Conservation (phyloP, 2,329 filamentous ascomycete species). For the Grosmannia penicillata region DNA sequence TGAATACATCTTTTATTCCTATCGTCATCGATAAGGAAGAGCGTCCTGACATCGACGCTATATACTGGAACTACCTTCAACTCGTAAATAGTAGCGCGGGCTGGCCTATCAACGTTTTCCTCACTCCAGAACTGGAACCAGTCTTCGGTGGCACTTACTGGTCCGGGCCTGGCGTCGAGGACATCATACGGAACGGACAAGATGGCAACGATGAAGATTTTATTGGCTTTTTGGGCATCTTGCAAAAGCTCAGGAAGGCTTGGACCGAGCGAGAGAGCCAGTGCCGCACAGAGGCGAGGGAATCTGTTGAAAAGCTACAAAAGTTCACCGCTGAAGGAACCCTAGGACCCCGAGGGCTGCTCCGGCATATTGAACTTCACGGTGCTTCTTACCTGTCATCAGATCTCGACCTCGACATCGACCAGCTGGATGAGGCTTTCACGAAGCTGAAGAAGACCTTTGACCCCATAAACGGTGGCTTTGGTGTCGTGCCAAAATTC, state of each 20-base stretch:
- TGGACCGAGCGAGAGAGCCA: slow-evolving; percentile 78
- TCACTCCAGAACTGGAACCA: slow-evolving; percentile 83
- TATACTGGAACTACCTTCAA: slow-evolving; percentile 98
- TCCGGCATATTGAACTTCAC: slow-evolving; percentile 13
- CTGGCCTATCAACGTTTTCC: slow-evolving; percentile 93
- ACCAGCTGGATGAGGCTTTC: slow-evolving; percentile 82
- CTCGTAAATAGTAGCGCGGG: slow-evolving; percentile 81
- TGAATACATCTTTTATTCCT: slow-evolving; percentile 81
- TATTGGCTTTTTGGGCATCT: slow-evolving; percentile 68
- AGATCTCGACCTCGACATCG: slow-evolving; percentile 66
- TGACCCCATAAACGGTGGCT: slow-evolving; percentile 66
- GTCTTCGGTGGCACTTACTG: slow-evolving; percentile 96
- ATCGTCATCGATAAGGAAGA: slow-evolving; percentile 90
- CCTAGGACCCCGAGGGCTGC: slow-evolving; percentile 29
- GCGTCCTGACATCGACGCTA: slow-evolving; percentile 81
- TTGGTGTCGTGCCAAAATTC: slow-evolving; percentile 73
- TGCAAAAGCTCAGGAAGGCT: slow-evolving; percentile 58
- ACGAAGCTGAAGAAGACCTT: slow-evolving; percentile 68
- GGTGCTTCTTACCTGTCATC: slow-evolving; percentile 17
- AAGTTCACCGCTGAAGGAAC: slow-evolving; percentile 85
- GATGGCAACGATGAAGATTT: slow-evolving; percentile 36
- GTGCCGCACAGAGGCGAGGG: slow-evolving; percentile 69
- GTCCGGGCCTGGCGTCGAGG: slow-evolving; percentile 58
- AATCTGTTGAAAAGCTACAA: slow-evolving; percentile 65
- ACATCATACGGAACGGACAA: slow-evolving; percentile 21